Percentiles rank a stretch among this genome's conserved stretches.
phyloP scores from a whole-genome alignment of 2,329 filamentous ascomycete species.

The Fusarium pseudonygamai region DNA sequence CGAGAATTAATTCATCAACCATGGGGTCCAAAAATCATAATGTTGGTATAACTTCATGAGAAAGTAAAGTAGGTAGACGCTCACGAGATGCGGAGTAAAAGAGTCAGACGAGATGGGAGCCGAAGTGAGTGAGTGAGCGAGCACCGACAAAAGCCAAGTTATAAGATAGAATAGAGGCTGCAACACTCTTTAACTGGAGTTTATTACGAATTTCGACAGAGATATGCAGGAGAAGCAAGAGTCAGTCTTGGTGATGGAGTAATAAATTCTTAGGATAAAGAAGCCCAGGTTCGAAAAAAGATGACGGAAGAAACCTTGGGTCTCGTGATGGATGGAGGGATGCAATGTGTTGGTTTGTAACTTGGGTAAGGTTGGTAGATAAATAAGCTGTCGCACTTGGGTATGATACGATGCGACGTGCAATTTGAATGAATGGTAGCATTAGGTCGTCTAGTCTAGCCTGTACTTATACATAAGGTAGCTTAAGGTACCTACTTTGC shows the following conservation, averaged over 20 bases:
- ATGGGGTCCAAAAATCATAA: background rate
- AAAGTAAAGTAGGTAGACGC: background rate
- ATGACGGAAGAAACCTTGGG: slow-evolving; percentile 11
- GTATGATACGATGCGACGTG: slow-evolving; percentile 10
- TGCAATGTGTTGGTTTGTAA: background rate
- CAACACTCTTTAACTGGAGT: slow-evolving; percentile 3
- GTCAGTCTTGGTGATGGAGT: background rate
- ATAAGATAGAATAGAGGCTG: background rate
- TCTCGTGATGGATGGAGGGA: background rate
- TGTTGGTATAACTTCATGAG: slow-evolving; percentile 4
- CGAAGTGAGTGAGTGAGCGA: background rate
- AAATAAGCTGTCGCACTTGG: background rate
- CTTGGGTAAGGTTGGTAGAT: background rate
- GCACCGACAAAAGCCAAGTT: background rate
- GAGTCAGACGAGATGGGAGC: background rate
- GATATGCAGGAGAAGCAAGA: background rate
- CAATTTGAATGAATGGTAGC: background rate
- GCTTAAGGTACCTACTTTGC: background rate
- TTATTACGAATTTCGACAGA: background rate
- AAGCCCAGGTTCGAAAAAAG: background rate
- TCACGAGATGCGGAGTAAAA: slow-evolving; percentile 14
- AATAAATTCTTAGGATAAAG: background rate
- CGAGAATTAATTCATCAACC: background rate
- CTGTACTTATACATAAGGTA: too few species aligned
- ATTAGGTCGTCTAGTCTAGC: background rate